Evolutionary conservation across 2,329 filamentous ascomycete species (phyloP), one percentile per base, ranked within the genome.

Genomic region (Phialemoniopsis sp.): DNA sequence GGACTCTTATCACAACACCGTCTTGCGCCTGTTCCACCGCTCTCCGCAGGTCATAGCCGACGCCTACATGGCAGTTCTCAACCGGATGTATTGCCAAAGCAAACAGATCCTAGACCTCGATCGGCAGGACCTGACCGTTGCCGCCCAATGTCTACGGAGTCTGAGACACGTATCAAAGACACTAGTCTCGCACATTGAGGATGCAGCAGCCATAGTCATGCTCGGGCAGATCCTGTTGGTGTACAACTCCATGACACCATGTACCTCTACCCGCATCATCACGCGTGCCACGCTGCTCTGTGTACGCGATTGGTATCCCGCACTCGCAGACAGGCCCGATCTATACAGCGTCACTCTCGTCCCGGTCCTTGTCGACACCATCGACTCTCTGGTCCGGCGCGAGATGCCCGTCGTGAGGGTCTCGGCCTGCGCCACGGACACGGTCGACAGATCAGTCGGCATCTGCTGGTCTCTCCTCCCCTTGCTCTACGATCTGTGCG

Each of bases 401-500:
- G 51, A 60, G 32, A 34, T 58, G 5, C 58, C 58, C 13, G 50
- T 59, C 28, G 48, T 60, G 8, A 49, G 49, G 39, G 47, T 54
- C 19, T 39, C 43, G 8, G 19, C 28, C n/a, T 37, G 46, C 5
- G 43, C 45, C 15, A 44, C 42, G 32, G 31, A 47, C 29, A 45
- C 55, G 26, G 47, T 59, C 14, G 56, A 61, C 37, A 50, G 55
- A 19, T 53, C 50, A 32, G 49, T 48, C 7, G 58, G 58, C 14
- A 34, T 60, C 8, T 54, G 49, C 29, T 46, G 49, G 3, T 50
- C 56, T 3, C 46, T 60, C 8, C 39, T 61, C 4, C 54, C 57
- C 17, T 42, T 57, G n/a, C 38, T 61, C 3, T 56, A 59, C 37
- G 55, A 60, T 30, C 45, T 60, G 8, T 57, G 55, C 37, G 49